Conservation (phyloP, 495 filamentous ascomycete genomes). For the Penicillium pancosmium region DNA sequence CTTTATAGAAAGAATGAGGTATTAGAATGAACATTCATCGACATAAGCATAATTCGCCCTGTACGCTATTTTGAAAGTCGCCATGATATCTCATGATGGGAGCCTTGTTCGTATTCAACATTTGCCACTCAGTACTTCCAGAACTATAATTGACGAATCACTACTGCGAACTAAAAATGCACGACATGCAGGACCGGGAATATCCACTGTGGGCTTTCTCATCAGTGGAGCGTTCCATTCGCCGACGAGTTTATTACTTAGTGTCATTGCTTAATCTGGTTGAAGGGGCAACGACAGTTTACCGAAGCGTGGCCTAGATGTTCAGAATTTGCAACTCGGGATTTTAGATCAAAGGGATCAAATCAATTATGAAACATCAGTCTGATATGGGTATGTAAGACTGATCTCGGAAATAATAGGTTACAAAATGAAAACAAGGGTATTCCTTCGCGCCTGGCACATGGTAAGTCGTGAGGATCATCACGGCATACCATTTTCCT, state of each 20-base stretch:
- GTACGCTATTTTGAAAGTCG: neutral
- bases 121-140: too few relatives aligned
- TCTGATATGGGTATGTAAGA: constrained; percentile 23
- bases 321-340: neutral
- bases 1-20: neutral
- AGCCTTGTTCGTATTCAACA: too few relatives aligned
- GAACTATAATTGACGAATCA: too few relatives aligned
- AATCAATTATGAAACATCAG: constrained; percentile 13
- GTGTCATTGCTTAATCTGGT: neutral
- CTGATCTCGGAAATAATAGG: constrained; percentile 7
- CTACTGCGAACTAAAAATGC: too few relatives aligned
- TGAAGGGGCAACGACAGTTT: neutral
- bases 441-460: neutral
- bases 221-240: neutral
- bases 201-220: neutral
- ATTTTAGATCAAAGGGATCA: neutral
- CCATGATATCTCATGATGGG: too few relatives aligned
- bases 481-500: constrained; percentile 2
- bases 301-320: neutral
- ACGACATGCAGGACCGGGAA: too few relatives aligned
- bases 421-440: neutral
- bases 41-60: neutral
- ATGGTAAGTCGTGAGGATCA: constrained; percentile 5
- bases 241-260: too few relatives aligned
- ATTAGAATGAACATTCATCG: neutral